These are phyloP conservation scores for Adansonia madagascariensis DNA, from an alignment of 441 rosid genomes.

Conservation along the genomic window DNA sequence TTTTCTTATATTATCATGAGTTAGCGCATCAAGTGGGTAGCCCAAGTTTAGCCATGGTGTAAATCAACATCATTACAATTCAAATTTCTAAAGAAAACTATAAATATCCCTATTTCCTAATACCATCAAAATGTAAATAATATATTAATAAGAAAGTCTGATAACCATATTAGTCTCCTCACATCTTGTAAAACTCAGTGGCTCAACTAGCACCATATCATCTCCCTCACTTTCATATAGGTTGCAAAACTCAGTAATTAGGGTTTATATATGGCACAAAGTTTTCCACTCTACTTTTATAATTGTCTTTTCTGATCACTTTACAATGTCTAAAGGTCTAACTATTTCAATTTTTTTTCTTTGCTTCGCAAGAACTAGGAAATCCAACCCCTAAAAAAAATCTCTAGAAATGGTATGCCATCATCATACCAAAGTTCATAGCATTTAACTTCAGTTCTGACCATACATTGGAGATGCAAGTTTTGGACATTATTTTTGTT, in stretches of 20 bases:
- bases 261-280: constrained; percentile 22
- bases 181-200: not conserved
- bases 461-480: not conserved
- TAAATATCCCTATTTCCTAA: not conserved
- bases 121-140: not conserved
- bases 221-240: not conserved
- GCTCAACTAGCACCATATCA: not conserved
- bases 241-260: not conserved
- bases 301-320: not conserved
- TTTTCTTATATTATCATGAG: not conserved
- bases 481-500: constrained; percentile 15
- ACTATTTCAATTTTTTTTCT: not conserved
- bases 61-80: constrained; percentile 21
- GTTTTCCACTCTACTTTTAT: not conserved
- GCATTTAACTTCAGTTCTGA: constrained; percentile 24
- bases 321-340: not conserved
- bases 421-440: not conserved
- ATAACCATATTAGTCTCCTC: not conserved
- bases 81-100: not conserved
- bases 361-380: not conserved
- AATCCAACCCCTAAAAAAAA: constrained; percentile 15
- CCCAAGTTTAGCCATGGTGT: not conserved
- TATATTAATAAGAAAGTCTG: not conserved
- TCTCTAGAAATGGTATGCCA: not conserved
- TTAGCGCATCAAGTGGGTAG: not conserved